Base-by-base conservation (phyloP, 148 eudicot genomes). In the Arbutus unedo region DNA sequence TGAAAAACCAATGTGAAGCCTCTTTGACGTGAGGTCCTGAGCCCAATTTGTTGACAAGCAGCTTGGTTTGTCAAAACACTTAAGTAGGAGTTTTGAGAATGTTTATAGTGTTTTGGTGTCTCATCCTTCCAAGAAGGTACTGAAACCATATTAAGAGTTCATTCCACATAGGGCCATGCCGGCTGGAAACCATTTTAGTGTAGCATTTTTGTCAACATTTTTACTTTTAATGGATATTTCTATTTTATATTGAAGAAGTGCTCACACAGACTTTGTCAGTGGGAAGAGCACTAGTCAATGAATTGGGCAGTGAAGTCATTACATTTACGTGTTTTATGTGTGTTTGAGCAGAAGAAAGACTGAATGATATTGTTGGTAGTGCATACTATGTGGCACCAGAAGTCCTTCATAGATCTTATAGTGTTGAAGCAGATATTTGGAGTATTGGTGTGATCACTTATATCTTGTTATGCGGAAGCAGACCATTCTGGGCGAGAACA, bases 331-430 rank as follows among this genome's bases (percentile, higher is more conserved):
- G 74, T 54, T 21, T 45, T 3, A 49, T 67, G 25, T 54, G 73
- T 49, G 25, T 67, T 67, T 81, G 11, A 81, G 81, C 90, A 85
- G 90, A 88, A 56, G 90, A 86, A 82, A 81, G 90, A 76, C 83
- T 88, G 56, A 88, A 88, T 60, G 90, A 88, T 82, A 88, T 88
- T 48, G 90, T 88, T 78, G 90, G 90, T 64, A 88, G 90, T 70
- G 90, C 90, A 62, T 88, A 88, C 57, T 88, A 88, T 82, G 90
- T 88, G 45, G 90, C 90, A 76, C 90, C 90, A 21, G 90, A 88
- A 82, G 90, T 88, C 55, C 90, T 88, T 47, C 90, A 88, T 75
- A 79, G 90, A 77, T 86, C 90, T 49, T 88, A 88, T 83, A 86
- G 88, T 47, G 82, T 86, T 81, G 90, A 88, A 81, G 90, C 88